These are phyloP conservation scores for Rhodotorula sp. DNA, from an alignment of 1,284 basidiomycete genomes.

Conservation along the genomic window DNA sequence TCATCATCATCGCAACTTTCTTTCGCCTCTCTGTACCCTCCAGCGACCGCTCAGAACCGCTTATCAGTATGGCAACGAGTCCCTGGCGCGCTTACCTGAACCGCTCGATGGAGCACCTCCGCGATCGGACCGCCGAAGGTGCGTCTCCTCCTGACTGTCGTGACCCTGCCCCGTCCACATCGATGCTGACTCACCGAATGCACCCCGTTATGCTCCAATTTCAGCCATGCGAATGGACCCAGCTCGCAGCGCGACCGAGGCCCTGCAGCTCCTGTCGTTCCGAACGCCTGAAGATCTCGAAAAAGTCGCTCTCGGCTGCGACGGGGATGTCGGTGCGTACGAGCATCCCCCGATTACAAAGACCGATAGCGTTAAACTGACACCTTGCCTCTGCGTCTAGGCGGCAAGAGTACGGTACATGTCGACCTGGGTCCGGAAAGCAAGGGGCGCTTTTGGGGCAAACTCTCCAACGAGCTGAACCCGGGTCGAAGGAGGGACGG, in stretches of 20 bases:
- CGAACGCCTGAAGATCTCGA: conserved; percentile 61
- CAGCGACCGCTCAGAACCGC: too few species aligned
- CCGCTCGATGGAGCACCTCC: conserved; percentile 37
- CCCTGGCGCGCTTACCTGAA: conserved; percentile 33
- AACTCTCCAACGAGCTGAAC: conserved; percentile 66
- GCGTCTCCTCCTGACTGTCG: background rate
- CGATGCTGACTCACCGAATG: background rate
- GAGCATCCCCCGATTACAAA: background rate
- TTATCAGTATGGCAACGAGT: background rate
- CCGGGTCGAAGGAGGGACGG: conserved; percentile 59
- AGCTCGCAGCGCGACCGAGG: background rate
- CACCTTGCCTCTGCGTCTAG: conserved; percentile 45
- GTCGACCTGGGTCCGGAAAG: conserved; percentile 63
- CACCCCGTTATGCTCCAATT: background rate
- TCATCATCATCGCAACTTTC: too few species aligned
- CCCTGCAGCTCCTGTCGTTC: conserved; percentile 52
- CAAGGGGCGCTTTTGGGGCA: conserved; percentile 69
- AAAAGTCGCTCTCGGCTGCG: conserved; percentile 71
- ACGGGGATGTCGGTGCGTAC: conserved; percentile 68
- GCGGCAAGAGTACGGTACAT: conserved; percentile 73
- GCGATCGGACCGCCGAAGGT: conserved; percentile 27
- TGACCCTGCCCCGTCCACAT: background rate
- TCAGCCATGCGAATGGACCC: conserved; percentile 35
- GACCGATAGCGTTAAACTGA: fast-evolving
- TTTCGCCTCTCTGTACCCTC: too few species aligned